These are phyloP conservation scores for Coleophoma crateriformis DNA, from an alignment of 2,329 filamentous ascomycete species.

Conservation along the genomic window DNA sequence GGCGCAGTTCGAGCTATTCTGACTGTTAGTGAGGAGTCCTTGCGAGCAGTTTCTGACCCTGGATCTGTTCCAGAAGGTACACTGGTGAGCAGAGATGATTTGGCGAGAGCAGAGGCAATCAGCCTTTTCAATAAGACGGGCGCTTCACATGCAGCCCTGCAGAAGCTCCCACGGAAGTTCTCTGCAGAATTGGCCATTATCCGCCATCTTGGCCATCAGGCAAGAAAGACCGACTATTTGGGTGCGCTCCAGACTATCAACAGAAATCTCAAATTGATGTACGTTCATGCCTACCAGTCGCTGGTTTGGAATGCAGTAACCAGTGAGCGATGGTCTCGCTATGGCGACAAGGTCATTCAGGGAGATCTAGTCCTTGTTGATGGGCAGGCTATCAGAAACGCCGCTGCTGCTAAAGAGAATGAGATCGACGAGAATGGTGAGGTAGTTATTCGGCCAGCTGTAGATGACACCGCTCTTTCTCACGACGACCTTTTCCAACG, in stretches of 20 bases:
- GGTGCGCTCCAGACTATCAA: slow-evolving; percentile 78
- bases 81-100: slow-evolving; percentile 67
- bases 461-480: slow-evolving; percentile 47
- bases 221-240: slow-evolving; percentile 58
- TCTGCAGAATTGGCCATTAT: slow-evolving; percentile 75
- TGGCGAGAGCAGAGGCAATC: slow-evolving; percentile 72
- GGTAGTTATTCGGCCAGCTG: slow-evolving; percentile 45
- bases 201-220: slow-evolving; percentile 54
- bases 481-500: slow-evolving; percentile 55
- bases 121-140: slow-evolving; percentile 63
- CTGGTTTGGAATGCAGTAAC: slow-evolving; percentile 87
- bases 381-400: slow-evolving; percentile 9
- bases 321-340: slow-evolving; percentile 72
- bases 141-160: slow-evolving; percentile 53
- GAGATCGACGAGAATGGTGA: slow-evolving; percentile 32
- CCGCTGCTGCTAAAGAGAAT: slow-evolving; percentile 7
- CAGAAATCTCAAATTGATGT: slow-evolving; percentile 83
- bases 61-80: slow-evolving; percentile 32
- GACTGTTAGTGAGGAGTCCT: slow-evolving; percentile 59
- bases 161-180: slow-evolving; percentile 73
- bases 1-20: slow-evolving; percentile 76
- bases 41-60: slow-evolving; percentile 46
- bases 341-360: slow-evolving; percentile 68
- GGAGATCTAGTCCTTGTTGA: slow-evolving; percentile 61
- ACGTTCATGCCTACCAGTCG: slow-evolving; percentile 94